Base-by-base conservation (phyloP, 129 eudicot genomes). In the Pseudognaphalium luteoalbum region DNA sequence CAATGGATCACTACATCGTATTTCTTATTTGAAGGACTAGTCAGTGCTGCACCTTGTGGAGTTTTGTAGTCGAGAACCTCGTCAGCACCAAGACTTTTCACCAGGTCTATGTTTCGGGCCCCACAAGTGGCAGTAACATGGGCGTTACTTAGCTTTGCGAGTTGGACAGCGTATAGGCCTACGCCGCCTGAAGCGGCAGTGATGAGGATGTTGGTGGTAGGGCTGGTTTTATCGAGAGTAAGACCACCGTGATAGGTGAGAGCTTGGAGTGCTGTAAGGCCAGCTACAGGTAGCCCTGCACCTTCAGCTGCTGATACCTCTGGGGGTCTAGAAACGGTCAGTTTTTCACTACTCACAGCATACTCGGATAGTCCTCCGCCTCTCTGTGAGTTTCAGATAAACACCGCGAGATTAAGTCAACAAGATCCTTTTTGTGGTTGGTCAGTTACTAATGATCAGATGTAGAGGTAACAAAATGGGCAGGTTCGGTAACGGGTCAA, bases 121-220 rank as follows among this genome's bases (percentile, higher is more conserved):
- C 98, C 96, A 80, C 98, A 92, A 4, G 98, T 92, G 66, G 96
- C 98, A 0, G 98, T 92, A 14, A 92, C 92, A 9, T 92, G 96
- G 7, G 82, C 58, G 76, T 92, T 92, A 5, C 89, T 91, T 0
- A 83, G 81, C 82, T 92, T 92, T 64, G 98, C 98, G 29, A 92
- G 84, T 66, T 92, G 98, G 78, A 92, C 94, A 4, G 92, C 98
- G 25, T 82, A 89, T 42, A 79, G 87, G 32, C 98, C 98, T 19
- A 92, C 98, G 11, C 98, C 98, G 10, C 98, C 98, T 0, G 98
- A 92, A 30, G 92, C 98, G 1, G 96, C 96, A 1, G 98, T 92
- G 78, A 92, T 47, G 20, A 92, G 94, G 70, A 92, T 59, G 85
- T 88, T 92, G 77, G 85, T 83, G 62, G 72, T 61, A 4, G 89